phyloP scores from a whole-genome alignment of 179 eudicot genomes.

The Patellifolia procumbens region DNA sequence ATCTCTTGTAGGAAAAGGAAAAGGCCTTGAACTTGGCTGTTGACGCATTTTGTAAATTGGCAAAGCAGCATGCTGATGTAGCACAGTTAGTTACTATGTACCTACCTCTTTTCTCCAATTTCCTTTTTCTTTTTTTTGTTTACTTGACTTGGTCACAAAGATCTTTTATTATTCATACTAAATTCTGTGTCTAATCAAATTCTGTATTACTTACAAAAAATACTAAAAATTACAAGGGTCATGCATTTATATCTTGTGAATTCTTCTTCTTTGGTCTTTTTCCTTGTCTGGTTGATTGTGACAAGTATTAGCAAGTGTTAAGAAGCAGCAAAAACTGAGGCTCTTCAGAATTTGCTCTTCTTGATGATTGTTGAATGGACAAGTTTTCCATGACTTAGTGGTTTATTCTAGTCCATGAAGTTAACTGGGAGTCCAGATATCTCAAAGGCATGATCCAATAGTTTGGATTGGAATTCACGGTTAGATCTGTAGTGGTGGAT shows the following conservation, averaged over 20 bases:
- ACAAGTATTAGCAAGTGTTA: background rate
- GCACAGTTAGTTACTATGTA: constrained; percentile 85
- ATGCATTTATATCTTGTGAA: background rate
- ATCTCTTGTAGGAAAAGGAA: constrained; percentile 88
- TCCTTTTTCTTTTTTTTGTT: background rate
- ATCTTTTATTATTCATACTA: background rate
- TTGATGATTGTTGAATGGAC: background rate
- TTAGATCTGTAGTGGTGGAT: background rate
- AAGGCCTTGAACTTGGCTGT: constrained; percentile 89
- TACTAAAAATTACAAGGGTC: background rate
- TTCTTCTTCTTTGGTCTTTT: background rate
- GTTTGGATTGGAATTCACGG: background rate
- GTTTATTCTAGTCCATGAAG: background rate
- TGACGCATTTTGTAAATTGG: constrained; percentile 98
- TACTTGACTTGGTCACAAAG: background rate
- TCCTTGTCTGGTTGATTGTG: background rate
- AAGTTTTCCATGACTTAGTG: background rate
- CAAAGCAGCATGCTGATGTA: constrained; percentile 80
- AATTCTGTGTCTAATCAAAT: too few relatives aligned
- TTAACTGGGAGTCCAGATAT: background rate
- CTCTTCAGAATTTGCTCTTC: background rate
- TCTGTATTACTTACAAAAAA: too few relatives aligned
- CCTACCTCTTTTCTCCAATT: constrained; percentile 15
- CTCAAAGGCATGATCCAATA: background rate
- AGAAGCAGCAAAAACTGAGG: background rate